phyloP scores from a whole-genome alignment of 495 filamentous ascomycete species.

The Aspergillus carlsbadensis region DNA sequence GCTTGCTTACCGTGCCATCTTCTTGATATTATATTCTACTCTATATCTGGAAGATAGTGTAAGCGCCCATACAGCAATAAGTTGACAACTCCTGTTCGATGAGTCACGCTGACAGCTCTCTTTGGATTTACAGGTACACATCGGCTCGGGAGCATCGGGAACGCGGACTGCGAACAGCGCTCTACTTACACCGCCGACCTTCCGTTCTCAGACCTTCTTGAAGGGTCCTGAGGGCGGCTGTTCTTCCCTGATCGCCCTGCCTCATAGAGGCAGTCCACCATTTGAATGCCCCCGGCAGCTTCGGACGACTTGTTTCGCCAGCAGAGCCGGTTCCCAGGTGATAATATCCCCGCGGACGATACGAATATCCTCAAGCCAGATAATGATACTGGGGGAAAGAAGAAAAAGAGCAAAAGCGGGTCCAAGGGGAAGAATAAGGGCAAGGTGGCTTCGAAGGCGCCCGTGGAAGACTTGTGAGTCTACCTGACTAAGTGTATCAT shows the following conservation, averaged over 20 bases:
- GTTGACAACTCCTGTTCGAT: neutral
- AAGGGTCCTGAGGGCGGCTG: slow-evolving; percentile 39
- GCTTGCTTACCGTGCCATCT: neutral
- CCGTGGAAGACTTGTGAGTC: slow-evolving; percentile 46
- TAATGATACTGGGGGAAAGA: slow-evolving; percentile 43
- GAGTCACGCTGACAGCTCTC: slow-evolving; percentile 22
- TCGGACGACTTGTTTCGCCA: slow-evolving; percentile 47
- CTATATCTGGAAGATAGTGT: neutral
- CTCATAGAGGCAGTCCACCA: slow-evolving; percentile 32
- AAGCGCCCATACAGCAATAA: neutral
- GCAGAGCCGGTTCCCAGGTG: slow-evolving; percentile 41
- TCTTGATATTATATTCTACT: neutral
- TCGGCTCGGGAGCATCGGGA: neutral
- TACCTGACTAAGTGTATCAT: neutral
- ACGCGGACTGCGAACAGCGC: slow-evolving; percentile 1
- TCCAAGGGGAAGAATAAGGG: slow-evolving; percentile 39
- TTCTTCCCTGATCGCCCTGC: slow-evolving; percentile 19
- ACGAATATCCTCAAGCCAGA: slow-evolving; percentile 27
- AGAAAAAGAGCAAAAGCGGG: slow-evolving; percentile 48
- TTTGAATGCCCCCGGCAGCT: slow-evolving; percentile 50
- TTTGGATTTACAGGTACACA: slow-evolving; percentile 11
- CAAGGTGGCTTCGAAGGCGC: slow-evolving; percentile 34
- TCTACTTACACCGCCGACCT: slow-evolving; percentile 14
- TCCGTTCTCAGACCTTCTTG: slow-evolving; percentile 39
- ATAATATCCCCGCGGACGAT: slow-evolving; percentile 33